These are phyloP conservation scores for Alternaria triticina DNA, from an alignment of 2,329 filamentous ascomycete species.

Conservation along the genomic window DNA sequence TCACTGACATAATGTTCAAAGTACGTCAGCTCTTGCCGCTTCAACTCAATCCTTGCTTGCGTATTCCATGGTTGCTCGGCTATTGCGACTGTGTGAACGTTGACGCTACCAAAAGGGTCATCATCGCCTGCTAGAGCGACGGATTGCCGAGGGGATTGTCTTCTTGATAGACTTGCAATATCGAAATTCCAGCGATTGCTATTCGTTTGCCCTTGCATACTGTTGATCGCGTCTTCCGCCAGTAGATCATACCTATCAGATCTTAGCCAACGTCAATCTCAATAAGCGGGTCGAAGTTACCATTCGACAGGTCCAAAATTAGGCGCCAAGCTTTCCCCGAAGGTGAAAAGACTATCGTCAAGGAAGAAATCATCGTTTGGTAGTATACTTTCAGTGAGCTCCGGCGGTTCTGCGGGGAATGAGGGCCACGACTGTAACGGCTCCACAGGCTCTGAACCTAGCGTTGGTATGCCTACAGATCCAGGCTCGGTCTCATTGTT, in stretches of 20 bases:
- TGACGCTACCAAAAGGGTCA: not conserved
- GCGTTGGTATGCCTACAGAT: constrained; percentile 1
- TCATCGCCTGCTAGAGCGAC: constrained; percentile 34
- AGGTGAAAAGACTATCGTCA: constrained; percentile 34
- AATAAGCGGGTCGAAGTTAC: constrained; percentile 15
- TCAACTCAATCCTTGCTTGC: constrained; percentile 31
- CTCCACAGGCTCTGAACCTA: constrained; percentile 14
- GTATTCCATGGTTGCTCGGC: constrained; percentile 34
- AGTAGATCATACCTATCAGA: constrained; percentile 50
- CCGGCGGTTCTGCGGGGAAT: constrained; percentile 18
- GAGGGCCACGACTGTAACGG: constrained; percentile 21
- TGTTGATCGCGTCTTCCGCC: constrained; percentile 51
- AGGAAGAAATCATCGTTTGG: constrained; percentile 32
- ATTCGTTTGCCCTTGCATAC: constrained; percentile 41
- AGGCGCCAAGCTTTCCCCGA: constrained; percentile 38
- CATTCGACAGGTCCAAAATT: constrained; percentile 55
- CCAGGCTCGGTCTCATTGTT: constrained; percentile 1
- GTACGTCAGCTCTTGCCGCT: constrained; percentile 45
- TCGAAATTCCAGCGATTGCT: constrained; percentile 47
- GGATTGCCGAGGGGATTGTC: constrained; percentile 37
- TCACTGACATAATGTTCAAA: constrained; percentile 49
- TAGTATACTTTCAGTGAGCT: constrained; percentile 23
- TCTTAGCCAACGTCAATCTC: not conserved
- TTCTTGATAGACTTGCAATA: constrained; percentile 53
- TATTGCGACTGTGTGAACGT: constrained; percentile 6